Evolutionary conservation across 2,329 filamentous ascomycete species (phyloP), one percentile per base, ranked within the genome.

Genomic region (Amesomyces nigricolor): DNA sequence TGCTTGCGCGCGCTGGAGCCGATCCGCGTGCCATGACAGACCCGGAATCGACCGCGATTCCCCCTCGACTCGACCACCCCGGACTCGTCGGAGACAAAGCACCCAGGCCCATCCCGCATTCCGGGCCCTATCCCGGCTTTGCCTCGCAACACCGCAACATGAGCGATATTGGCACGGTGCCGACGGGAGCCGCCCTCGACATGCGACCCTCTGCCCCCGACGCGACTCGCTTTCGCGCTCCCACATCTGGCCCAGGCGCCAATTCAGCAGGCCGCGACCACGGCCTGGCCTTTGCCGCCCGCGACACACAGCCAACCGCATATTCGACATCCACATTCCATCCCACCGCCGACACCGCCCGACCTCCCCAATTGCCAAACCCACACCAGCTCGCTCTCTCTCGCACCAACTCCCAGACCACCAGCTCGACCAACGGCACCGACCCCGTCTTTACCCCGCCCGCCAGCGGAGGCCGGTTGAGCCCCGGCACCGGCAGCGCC

Each of bases 341-440:
- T 13, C 13, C 29, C 16, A 51, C 54, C 47, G 17, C 47, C 37
- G 44, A 42, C 49, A 44, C 19, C 32, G 40, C 9, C 37, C 11
- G 17, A 16, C 47, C 47, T 4, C 26, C 54, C 11, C 58, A 56
- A 57, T 35, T 52, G 37, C 46, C 53, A 7, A 60, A 55, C 44
- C 52, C 43, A 37, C 58, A 56, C 30, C 55, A 57, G 1, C 61
- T 60, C n/a, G 58, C 60, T 7, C 51, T 61, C 53, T 72, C 71
- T 14, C 72, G 68, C 62, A 70, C 71, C 65, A 71, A 73, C 57
- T 77, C 74, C 5, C 74, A 78, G 64, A 72, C 70, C 35, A 77
- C 75, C 13, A 71, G 50, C 53, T 62, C 64, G 17, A 70, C 70
- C 17, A 72, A 70, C 47, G 70, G 74, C 55, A 67, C 67, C 47